A percentile compares a stretch with the other conserved stretches of the same genome.
Conservation (phyloP, 1,284 basidiomycete species). For the Ganoderma resinaceum region DNA sequence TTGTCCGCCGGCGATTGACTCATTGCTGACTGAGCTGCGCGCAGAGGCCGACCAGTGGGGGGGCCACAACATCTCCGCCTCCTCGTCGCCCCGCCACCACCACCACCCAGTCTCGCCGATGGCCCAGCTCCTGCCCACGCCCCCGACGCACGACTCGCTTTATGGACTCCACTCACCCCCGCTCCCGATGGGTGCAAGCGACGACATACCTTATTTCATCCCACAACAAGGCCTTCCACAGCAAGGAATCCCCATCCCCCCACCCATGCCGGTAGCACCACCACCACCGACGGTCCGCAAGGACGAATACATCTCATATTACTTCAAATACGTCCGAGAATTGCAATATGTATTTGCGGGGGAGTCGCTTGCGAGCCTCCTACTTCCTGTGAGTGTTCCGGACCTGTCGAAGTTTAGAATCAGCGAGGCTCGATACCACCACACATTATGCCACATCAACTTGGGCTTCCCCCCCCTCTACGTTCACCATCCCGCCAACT, state of each 20-base stretch:
- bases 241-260: constrained; percentile 22
- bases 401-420: neutral
- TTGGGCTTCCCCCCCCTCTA: neutral
- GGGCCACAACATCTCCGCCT: constrained; percentile 23
- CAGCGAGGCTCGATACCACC: constrained; percentile 3
- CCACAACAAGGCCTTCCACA: constrained; percentile 18
- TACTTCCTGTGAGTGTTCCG: constrained; percentile 60
- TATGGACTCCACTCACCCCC: constrained; percentile 24
- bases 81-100: constrained; percentile 24
- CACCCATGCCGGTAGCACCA: constrained; percentile 17
- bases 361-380: constrained; percentile 61
- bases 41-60: constrained; percentile 26
- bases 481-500: neutral
- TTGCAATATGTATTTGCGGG: constrained; percentile 65
- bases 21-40: constrained; percentile 23
- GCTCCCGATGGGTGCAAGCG: constrained; percentile 18
- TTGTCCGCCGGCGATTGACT: constrained; percentile 19
- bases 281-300: constrained; percentile 19
- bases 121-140: constrained; percentile 5
- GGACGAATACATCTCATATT: constrained; percentile 64
- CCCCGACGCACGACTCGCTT: constrained; percentile 18
- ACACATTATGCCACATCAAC: neutral
- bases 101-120: constrained; percentile 16
- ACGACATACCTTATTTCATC: constrained; percentile 28
- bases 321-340: constrained; percentile 70